Conservation (phyloP, 148 eudicot genomes). For the Rhododendron henanense region DNA sequence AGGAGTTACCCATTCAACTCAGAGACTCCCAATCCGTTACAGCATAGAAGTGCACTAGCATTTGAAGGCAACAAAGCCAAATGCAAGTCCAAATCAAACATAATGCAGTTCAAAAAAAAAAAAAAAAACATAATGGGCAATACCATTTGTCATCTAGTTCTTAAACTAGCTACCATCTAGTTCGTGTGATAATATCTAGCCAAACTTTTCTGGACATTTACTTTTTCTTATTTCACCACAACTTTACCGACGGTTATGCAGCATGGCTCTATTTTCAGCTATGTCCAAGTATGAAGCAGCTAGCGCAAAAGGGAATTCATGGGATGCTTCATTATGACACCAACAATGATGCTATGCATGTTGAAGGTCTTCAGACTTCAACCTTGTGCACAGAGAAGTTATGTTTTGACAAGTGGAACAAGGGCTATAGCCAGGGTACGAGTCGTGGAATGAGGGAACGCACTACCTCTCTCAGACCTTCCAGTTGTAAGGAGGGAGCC, state of each 20-base stretch:
- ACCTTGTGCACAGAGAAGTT: neutral
- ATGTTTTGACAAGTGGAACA: neutral
- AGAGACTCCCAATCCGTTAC: neutral
- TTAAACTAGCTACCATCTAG: neutral
- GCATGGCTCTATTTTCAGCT: neutral
- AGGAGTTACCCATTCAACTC: neutral
- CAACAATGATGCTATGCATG: neutral
- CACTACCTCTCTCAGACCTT: neutral
- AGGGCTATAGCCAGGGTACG: neutral
- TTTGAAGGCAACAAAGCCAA: neutral
- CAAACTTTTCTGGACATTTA: neutral
- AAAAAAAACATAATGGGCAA: neutral
- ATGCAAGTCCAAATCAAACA: slow-evolving; percentile 3
- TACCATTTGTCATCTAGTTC: neutral
- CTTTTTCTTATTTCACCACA: neutral
- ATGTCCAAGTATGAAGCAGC: neutral
- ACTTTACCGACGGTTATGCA: neutral
- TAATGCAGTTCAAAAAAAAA: neutral
- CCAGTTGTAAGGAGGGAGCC: neutral
- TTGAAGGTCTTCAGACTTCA: neutral
- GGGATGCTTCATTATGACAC: neutral
- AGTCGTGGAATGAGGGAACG: neutral
- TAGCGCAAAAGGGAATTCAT: neutral
- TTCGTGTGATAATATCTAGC: neutral
- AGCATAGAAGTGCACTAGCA: neutral